Evolutionary conservation across 352 stramenopile species (phyloP), one percentile per base, ranked within the genome.

Genomic region (Globisporangium orthogonon): DNA sequence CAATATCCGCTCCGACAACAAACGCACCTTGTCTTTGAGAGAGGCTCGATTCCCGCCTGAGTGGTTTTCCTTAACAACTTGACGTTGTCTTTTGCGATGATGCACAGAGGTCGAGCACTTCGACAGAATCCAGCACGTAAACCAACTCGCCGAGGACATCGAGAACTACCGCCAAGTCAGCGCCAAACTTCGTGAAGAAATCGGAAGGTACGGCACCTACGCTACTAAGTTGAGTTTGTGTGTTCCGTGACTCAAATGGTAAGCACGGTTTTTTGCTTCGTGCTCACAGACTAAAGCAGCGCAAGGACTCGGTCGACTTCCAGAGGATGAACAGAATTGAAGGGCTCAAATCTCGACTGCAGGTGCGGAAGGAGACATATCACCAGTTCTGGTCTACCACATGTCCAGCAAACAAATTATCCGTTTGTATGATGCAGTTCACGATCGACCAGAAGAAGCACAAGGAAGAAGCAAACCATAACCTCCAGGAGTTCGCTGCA

Each of bases 81-180:
- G 23, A 7, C 48, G 28, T 13, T 50, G 17, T 37, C 46, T 18
- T 54, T n/a, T 60, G 50, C 39, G 7, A 54, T 47, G n/a, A 43
- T 44, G 17, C 31, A 83, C 69, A 57, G 81, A 91, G 53, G 67
- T 83, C 35, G 81, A 89, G 44, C 81, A 91, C 45, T 91, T 94
- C 62, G 83, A 89, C 52, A 71, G 79, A 17, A 89, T 94, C 44
- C 83, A 94, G 56, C 70, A 87, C 18, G 81, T 91, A 11, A 94
- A 94, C 46, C 76, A 87, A 62, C 60, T 94, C 2, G 81, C 79
- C 3, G 78, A 94, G 57, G 83, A 94, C 48, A 91, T 94, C 28
- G 83, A 94, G 52, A 79, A 78, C 31, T 78, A 89, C 58, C 74
- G 83, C 6, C 62, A 79, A 52, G 70, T 87, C 28, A 89, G 78